Conservation (phyloP, 148 eudicot genomes). For the Spergularia marina region DNA sequence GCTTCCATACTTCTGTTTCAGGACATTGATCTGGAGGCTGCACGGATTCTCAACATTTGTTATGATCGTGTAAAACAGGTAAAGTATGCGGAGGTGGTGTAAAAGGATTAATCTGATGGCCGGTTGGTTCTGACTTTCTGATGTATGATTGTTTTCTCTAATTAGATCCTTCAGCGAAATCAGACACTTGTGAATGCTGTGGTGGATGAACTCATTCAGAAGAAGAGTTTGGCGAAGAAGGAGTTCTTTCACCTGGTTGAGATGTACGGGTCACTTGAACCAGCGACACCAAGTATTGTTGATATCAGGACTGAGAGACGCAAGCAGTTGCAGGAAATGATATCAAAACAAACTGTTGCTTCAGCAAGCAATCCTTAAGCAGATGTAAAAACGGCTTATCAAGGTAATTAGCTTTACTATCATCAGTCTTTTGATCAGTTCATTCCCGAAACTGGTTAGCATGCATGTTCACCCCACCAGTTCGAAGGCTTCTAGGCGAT, state of each 20-base stretch:
- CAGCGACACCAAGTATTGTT: slow-evolving; percentile 55
- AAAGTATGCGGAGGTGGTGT: slow-evolving; percentile 1
- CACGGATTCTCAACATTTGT: slow-evolving; percentile 56
- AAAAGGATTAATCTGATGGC: not conserved
- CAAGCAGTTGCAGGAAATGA: slow-evolving; percentile 38
- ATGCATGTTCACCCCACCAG: not conserved
- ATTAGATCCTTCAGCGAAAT: slow-evolving; percentile 64
- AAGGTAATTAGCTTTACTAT: slow-evolving; percentile 4
- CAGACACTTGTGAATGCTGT: slow-evolving; percentile 70
- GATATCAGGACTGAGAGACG: slow-evolving; percentile 58
- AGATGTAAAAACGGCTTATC: not conserved
- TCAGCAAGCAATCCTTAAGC: slow-evolving; percentile 32
- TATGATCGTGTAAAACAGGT: slow-evolving; percentile 85
- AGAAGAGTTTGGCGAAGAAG: slow-evolving; percentile 65
- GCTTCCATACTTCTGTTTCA: slow-evolving; percentile 28
- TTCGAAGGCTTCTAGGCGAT: not conserved
- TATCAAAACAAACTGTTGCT: slow-evolving; percentile 34
- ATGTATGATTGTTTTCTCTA: slow-evolving; percentile 13
- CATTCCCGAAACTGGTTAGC: not conserved
- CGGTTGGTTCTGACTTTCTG: slow-evolving; percentile 11
- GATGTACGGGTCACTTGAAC: slow-evolving; percentile 61
- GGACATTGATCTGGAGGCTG: slow-evolving; percentile 82
- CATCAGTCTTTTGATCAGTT: not conserved
- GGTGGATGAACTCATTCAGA: slow-evolving; percentile 52
- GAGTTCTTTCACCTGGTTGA: slow-evolving; percentile 68